Percentiles rank a stretch among this genome's conserved stretches.
These are phyloP conservation scores for Cyberlindnera subsufficiens DNA, from an alignment of 805 yeast genomes.

Conservation along the genomic window DNA sequence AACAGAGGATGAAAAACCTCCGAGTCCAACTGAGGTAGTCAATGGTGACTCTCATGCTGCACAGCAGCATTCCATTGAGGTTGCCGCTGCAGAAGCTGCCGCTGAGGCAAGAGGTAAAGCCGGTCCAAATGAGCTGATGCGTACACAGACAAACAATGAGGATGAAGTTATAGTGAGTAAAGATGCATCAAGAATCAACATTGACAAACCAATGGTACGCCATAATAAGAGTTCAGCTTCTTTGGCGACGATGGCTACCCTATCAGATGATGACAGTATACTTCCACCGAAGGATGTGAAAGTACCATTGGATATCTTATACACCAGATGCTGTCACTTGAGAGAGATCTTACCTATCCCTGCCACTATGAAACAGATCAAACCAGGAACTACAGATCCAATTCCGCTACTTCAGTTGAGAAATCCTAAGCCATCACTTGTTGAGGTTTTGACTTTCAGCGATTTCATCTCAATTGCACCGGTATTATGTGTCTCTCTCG, in stretches of 20 bases:
- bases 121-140: constrained; percentile 25
- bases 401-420: constrained; percentile 69
- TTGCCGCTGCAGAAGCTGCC: constrained; percentile 32
- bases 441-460: constrained; percentile 80
- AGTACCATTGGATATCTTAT: constrained; percentile 60
- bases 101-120: constrained; percentile 31
- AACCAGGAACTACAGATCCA: constrained; percentile 72
- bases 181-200: constrained; percentile 30
- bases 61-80: constrained; percentile 25
- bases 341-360: constrained; percentile 91
- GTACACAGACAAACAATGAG: constrained; percentile 28
- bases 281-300: constrained; percentile 26
- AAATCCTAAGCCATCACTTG: constrained; percentile 83
- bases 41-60: constrained; percentile 1
- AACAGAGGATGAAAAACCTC: constrained; percentile 17
- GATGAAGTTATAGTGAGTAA: constrained; percentile 31
- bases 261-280: constrained; percentile 17
- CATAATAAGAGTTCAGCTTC: constrained; percentile 28
- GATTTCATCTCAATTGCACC: constrained; percentile 88
- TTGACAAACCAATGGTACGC: constrained; percentile 39
- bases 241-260: constrained; percentile 12
- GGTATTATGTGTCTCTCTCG: constrained; percentile 67
- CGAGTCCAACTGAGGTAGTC: not conserved
- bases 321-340: constrained; percentile 89
- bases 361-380: constrained; percentile 77